Conservation (phyloP, 2,329 filamentous ascomycete species). For the Fusarium odoratissimum region DNA sequence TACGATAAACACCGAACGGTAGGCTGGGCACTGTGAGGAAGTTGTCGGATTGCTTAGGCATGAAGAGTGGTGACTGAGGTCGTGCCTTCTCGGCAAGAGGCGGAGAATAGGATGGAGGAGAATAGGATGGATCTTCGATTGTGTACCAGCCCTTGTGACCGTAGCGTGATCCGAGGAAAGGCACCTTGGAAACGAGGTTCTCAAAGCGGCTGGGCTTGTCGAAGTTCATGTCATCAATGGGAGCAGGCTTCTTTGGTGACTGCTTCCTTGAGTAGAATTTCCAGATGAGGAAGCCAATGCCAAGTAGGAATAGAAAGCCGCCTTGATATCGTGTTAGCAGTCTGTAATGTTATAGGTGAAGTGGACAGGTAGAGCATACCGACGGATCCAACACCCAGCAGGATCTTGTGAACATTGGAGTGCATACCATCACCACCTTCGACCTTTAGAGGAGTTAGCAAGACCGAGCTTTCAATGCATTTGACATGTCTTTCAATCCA, state of each 20-base stretch:
- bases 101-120: conserved; percentile 17
- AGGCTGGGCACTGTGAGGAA: conserved; percentile 39
- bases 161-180: conserved; percentile 51
- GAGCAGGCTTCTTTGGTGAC: conserved; percentile 10
- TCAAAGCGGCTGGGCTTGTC: conserved; percentile 39
- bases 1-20: conserved; percentile 32
- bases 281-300: conserved; percentile 41
- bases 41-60: conserved; percentile 38
- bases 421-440: conserved; percentile 23
- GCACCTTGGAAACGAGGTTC: conserved; percentile 48
- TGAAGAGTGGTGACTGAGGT: conserved; percentile 17
- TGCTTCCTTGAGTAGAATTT: conserved; percentile 32
- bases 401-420: conserved; percentile 41
- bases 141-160: conserved; percentile 51
- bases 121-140: conserved; percentile 44
- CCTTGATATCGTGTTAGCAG: conserved; percentile 23
- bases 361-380: conserved; percentile 23
- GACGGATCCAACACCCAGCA: conserved; percentile 40
- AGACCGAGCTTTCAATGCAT: not conserved
- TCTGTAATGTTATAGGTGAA: not conserved
- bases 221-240: conserved; percentile 36
- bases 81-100: conserved; percentile 39
- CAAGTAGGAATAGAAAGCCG: conserved; percentile 37
- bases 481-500: not conserved
- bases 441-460: conserved; percentile 30